A percentile compares a stretch with the other conserved stretches of the same genome.
These are phyloP conservation scores for Micractinium conductrix DNA, from an alignment of 139 green algal genomes.

Conservation along the genomic window DNA sequence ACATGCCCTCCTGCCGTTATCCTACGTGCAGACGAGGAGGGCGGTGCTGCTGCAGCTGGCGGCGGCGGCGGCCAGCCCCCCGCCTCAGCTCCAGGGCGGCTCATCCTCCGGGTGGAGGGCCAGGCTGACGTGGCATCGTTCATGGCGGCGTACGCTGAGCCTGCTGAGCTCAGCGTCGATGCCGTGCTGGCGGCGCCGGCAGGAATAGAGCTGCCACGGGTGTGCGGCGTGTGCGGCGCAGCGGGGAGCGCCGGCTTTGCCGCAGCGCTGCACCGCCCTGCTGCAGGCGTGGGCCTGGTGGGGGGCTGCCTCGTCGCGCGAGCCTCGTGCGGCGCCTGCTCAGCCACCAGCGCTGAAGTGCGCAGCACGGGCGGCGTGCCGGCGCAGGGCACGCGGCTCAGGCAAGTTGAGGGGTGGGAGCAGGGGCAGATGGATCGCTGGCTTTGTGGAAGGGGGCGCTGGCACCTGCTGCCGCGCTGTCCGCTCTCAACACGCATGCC, in stretches of 20 bases:
- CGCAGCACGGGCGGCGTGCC: slow-evolving; percentile 42
- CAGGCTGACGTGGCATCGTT: neutral
- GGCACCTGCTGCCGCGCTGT: neutral
- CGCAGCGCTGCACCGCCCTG: slow-evolving; percentile 62
- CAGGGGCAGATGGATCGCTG: too few relatives aligned
- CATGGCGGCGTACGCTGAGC: neutral
- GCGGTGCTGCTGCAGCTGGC: neutral
- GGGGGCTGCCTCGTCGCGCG: slow-evolving; percentile 71
- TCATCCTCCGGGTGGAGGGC: slow-evolving; percentile 20
- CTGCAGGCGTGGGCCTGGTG: slow-evolving; percentile 62
- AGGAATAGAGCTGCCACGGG: neutral
- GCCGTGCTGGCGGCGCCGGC: neutral
- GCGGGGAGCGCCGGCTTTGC: slow-evolving; percentile 1
- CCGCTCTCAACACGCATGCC: too few relatives aligned
- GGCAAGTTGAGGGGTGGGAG: neutral
- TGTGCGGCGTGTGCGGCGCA: slow-evolving; percentile 57
- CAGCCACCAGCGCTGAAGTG: slow-evolving; percentile 49
- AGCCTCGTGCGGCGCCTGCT: slow-evolving; percentile 54
- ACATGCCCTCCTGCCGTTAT: too few relatives aligned
- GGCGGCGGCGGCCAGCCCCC: neutral
- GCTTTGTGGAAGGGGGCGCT: too few relatives aligned
- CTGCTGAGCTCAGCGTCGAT: neutral
- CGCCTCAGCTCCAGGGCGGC: slow-evolving; percentile 10
- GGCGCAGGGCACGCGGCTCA: neutral
- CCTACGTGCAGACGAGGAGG: neutral